Evolutionary conservation across 2,329 filamentous ascomycete species (phyloP), one percentile per base, ranked within the genome.

Genomic region (Colletotrichum limetticola): DNA sequence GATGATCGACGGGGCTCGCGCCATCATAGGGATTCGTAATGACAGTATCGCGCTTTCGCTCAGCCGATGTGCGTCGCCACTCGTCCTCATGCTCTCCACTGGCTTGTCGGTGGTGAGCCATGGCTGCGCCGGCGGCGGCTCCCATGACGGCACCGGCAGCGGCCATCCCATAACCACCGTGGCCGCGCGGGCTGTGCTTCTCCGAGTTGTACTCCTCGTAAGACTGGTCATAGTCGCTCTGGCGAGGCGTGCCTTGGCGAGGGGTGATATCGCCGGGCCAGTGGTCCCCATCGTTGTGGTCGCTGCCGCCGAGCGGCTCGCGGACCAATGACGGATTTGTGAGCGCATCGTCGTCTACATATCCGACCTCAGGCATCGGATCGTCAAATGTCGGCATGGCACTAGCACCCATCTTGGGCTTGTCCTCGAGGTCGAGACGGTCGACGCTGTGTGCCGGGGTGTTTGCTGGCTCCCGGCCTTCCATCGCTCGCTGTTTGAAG

Each of bases 281-380:
- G 61, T 81, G 76, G 11, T 75, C 77, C 32, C 73, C 68, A 32
- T 78, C 75, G 53, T 76, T 76, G 19, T 80, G 71, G 9, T 82
- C 78, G 2, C 77, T 76, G 35, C 89, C 90, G 63, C 90, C 91
- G 62, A 93, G 89, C 1, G 92, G 92, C 22, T 93, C 94, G 76
- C 95, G 90, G 53, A 97, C 91, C 62, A 95, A 88, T 0, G 95
- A 98, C 3, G 95, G 95, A 79, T 97, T 97, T 22, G 95, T 97
- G 58, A 91, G 92, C 19, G 94, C 88, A 74, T 97, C 95, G 49
- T 90, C 88, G 12, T 88, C 86, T 1, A 84, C 77, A 76, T 94
- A 93, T 4, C 93, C 94, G 78, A 94, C 91, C 78, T 95, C 95
- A 0, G 93, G 94, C 85, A 95, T 90, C 5, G 93, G 92, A 76